Percentiles rank a stretch among this genome's conserved stretches.
These are phyloP conservation scores for Aspergillus sp. DNA, from an alignment of 2,329 filamentous ascomycete species.

Conservation along the genomic window DNA sequence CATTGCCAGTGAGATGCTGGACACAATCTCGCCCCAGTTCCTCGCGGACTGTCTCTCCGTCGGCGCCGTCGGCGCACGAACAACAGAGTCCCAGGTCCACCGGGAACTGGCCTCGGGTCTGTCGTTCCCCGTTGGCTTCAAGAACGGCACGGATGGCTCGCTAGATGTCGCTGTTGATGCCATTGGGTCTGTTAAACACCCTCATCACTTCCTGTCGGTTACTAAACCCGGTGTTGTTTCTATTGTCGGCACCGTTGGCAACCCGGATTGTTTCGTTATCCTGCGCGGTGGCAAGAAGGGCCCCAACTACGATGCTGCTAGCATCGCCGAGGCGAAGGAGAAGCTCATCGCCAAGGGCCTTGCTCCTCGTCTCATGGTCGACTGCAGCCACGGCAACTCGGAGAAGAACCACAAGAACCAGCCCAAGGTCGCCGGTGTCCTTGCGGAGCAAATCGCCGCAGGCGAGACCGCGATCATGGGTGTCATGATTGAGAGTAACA, in stretches of 20 bases:
- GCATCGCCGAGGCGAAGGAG: conserved; percentile 79
- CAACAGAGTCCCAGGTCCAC: conserved; percentile 93
- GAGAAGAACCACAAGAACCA: conserved; percentile 97
- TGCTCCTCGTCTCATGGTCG: conserved; percentile 83
- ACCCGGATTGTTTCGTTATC: conserved; percentile 97
- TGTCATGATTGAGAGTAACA: conserved; percentile 98
- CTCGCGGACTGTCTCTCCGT: conserved; percentile 87
- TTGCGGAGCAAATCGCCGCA: conserved; percentile 80
- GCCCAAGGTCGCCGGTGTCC: conserved; percentile 78
- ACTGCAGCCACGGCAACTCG: conserved; percentile 97
- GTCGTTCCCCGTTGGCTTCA: conserved; percentile 98
- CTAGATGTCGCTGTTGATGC: conserved; percentile 90
- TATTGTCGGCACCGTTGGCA: conserved; percentile 90
- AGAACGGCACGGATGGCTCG: conserved; percentile 95
- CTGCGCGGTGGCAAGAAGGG: conserved; percentile 88
- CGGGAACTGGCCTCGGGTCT: conserved; percentile 90
- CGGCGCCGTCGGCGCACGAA: conserved; percentile 91
- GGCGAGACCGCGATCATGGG: conserved; percentile 91
- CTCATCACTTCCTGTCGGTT: conserved; percentile 95
- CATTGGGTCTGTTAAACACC: conserved; percentile 86
- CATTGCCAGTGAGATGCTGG: conserved; percentile 94
- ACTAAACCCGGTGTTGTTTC: conserved; percentile 95
- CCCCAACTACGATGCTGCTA: conserved; percentile 87
- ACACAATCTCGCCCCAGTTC: conserved; percentile 97
- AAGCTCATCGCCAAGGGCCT: conserved; percentile 74